Conservation (phyloP, 352 stramenopile genomes). For the Pilasporangium apinafurcum region DNA sequence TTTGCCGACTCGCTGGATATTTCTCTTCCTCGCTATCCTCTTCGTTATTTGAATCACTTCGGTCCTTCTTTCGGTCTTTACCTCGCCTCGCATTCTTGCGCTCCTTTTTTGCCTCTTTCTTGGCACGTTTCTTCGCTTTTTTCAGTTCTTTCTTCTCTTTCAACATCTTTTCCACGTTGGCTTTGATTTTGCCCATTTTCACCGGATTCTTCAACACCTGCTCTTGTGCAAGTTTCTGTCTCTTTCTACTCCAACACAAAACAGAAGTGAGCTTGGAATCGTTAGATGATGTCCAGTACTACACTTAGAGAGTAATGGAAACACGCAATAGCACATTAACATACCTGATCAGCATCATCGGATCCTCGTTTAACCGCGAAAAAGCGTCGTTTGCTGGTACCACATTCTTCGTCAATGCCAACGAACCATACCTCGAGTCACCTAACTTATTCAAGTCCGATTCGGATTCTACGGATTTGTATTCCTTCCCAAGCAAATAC, state of each 20-base stretch:
- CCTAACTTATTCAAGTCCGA: conserved; percentile 44
- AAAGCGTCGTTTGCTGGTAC: conserved; percentile 88
- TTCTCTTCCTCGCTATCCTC: conserved; percentile 5
- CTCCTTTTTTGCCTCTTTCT: conserved; percentile 55
- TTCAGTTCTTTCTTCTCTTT: conserved; percentile 74
- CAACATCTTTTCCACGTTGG: conserved; percentile 65
- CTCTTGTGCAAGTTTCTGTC: conserved; percentile 70
- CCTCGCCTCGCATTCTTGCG: conserved; percentile 24
- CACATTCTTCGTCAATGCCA: conserved; percentile 44
- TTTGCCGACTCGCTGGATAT: conserved; percentile 1
- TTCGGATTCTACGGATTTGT: conserved; percentile 36
- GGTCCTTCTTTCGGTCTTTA: conserved; percentile 36
- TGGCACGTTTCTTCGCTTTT: conserved; percentile 60
- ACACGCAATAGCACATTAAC: conserved; percentile 3
- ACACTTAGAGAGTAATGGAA: background rate
- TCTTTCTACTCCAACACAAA: conserved; percentile 22
- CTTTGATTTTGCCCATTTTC: conserved; percentile 87
- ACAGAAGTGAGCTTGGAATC: background rate
- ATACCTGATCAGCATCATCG: conserved; percentile 93
- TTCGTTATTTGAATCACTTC: conserved; percentile 6
- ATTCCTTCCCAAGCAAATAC: conserved; percentile 92
- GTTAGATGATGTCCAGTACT: background rate
- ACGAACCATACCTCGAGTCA: conserved; percentile 59
- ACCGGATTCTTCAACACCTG: conserved; percentile 88
- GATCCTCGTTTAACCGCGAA: conserved; percentile 92